These are phyloP conservation scores for Pholiota adiposa DNA, from an alignment of 1,284 basidiomycete species.

Conservation along the genomic window DNA sequence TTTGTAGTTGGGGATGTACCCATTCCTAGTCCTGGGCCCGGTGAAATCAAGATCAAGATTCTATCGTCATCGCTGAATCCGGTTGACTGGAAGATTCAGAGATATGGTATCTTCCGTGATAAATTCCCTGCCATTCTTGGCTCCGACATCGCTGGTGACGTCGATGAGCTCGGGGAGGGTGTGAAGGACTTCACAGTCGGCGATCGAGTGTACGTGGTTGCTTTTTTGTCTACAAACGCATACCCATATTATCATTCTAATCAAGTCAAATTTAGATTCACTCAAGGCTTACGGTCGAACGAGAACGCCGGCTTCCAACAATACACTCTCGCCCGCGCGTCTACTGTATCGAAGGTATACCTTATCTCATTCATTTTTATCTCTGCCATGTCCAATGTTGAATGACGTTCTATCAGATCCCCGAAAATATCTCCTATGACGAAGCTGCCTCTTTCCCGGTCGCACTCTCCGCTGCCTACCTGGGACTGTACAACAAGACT, in stretches of 20 bases:
- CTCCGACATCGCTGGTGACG: constrained; percentile 30
- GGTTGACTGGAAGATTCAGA: constrained; percentile 45
- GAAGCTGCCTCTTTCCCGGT: constrained; percentile 45
- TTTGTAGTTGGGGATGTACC: constrained; percentile 17
- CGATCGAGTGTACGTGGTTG: constrained; percentile 30
- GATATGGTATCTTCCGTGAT: constrained; percentile 29
- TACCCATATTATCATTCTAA: neutral
- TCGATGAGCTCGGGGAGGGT: constrained; percentile 30
- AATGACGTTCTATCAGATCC: constrained; percentile 32
- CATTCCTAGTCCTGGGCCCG: constrained; percentile 34
- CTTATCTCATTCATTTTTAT: neutral
- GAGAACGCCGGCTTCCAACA: constrained; percentile 53
- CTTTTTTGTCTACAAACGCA: too few species aligned
- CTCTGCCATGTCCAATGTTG: neutral
- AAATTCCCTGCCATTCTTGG: constrained; percentile 50
- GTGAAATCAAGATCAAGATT: constrained; percentile 47
- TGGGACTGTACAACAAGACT: constrained; percentile 40
- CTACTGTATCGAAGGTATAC: constrained; percentile 46
- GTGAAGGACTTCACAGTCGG: constrained; percentile 26
- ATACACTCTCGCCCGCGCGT: constrained; percentile 45
- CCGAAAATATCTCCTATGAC: constrained; percentile 47
- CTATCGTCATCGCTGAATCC: constrained; percentile 44
- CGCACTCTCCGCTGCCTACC: constrained; percentile 39
- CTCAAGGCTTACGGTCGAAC: constrained; percentile 41
- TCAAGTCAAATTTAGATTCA: constrained; percentile 37